Percentiles rank a stretch among this genome's conserved stretches.
These are phyloP conservation scores for Ceratocystis huliohia DNA, from an alignment of 2,329 filamentous ascomycete species.

Conservation along the genomic window DNA sequence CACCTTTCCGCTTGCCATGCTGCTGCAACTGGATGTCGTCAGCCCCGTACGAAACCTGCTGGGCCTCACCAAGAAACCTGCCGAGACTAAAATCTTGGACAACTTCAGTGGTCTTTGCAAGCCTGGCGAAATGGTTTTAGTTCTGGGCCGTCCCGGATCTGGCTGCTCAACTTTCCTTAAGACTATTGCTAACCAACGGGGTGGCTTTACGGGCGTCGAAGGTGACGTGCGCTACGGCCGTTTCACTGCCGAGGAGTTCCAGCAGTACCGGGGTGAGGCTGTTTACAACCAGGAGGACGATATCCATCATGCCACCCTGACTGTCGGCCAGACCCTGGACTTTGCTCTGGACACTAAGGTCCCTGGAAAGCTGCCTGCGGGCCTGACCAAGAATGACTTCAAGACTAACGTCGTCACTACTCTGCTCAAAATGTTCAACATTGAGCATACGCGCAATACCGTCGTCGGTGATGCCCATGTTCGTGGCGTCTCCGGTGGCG, in stretches of 20 bases:
- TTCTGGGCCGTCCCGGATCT: conserved; percentile 63
- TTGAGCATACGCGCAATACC: conserved; percentile 75
- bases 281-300: conserved; percentile 84
- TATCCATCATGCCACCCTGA: conserved; percentile 71
- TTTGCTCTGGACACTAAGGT: conserved; percentile 80
- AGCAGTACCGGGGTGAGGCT: conserved; percentile 65
- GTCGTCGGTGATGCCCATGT: conserved; percentile 74
- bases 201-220: conserved; percentile 40
- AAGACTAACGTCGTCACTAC: conserved; percentile 62
- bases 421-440: conserved; percentile 85
- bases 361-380: conserved; percentile 63
- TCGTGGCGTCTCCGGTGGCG: conserved; percentile 66
- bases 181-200: conserved; percentile 52
- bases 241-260: conserved; percentile 58
- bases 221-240: conserved; percentile 70
- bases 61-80: conserved; percentile 53
- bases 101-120: conserved; percentile 58
- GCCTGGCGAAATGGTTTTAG: conserved; percentile 80
- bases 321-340: conserved; percentile 72
- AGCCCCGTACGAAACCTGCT: conserved; percentile 51
- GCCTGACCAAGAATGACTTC: conserved; percentile 59
- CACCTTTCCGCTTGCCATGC: conserved; percentile 66
- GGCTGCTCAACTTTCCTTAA: conserved; percentile 60
- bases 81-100: conserved; percentile 60
- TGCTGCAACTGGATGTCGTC: conserved; percentile 64